Conservation (phyloP, 2,329 filamentous ascomycete genomes). For the Claviceps paspali region DNA sequence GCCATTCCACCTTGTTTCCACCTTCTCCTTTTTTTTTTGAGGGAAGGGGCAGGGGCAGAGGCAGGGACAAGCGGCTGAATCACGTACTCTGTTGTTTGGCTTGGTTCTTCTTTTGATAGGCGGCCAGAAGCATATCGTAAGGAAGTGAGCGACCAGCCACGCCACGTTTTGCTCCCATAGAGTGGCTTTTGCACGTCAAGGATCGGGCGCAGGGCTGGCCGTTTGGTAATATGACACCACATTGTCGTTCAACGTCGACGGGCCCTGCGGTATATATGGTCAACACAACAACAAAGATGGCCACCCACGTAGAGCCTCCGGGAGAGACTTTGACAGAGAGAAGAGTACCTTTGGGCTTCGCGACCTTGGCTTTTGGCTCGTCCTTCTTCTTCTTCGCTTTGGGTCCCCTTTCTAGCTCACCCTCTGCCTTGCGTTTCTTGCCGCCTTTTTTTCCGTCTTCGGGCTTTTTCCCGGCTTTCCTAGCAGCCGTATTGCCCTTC, state of each 20-base stretch:
- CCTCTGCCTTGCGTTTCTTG: constrained; percentile 66
- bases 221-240: constrained; percentile 73
- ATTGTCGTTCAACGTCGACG: constrained; percentile 88
- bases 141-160: constrained; percentile 77
- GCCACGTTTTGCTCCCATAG: constrained; percentile 85
- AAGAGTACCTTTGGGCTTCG: constrained; percentile 63
- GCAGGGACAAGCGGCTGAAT: too few species aligned
- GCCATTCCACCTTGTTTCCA: too few species aligned
- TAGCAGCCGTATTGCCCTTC: constrained; percentile 25
- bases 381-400: constrained; percentile 94
- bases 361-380: constrained; percentile 66
- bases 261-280: constrained; percentile 36
- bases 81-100: constrained; percentile 86
- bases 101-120: constrained; percentile 96
- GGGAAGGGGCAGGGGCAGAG: too few species aligned
- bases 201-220: constrained; percentile 78
- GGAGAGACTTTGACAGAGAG: not conserved
- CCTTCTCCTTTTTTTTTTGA: too few species aligned
- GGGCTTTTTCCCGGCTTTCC: constrained; percentile 57
- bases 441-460: constrained; percentile 47
- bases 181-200: constrained; percentile 84
- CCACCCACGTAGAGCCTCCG: not conserved
- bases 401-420: constrained; percentile 63
- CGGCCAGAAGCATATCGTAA: constrained; percentile 80
- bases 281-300: too few species aligned